Percentiles rank a stretch among this genome's conserved stretches.
Conservation (phyloP, 495 filamentous ascomycete species). For the Tuber aestivum region DNA sequence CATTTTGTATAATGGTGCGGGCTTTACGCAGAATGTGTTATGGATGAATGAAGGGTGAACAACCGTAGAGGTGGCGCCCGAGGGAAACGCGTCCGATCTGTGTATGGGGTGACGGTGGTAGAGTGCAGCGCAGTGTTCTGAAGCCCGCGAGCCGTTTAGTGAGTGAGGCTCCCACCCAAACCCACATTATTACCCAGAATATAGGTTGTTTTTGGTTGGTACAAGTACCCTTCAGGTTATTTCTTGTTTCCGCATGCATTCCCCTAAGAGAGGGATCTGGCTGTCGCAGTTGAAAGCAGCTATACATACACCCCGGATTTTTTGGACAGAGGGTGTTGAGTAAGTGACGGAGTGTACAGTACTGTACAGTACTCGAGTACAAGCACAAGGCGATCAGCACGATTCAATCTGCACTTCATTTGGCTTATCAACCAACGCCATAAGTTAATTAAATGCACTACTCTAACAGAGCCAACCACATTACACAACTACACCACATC, state of each 20-base stretch:
- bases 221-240: neutral
- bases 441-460: neutral
- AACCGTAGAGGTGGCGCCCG: neutral
- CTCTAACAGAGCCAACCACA: neutral
- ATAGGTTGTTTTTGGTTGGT: neutral
- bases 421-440: neutral
- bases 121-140: neutral
- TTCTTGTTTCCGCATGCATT: neutral
- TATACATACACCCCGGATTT: neutral
- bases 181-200: neutral
- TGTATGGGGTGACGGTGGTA: neutral
- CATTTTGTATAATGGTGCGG: neutral
- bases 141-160: neutral
- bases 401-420: neutral
- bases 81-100: neutral
- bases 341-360: neutral
- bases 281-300: neutral
- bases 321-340: neutral
- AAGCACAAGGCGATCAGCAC: neutral
- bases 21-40: neutral
- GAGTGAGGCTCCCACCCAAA: neutral
- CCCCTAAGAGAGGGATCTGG: neutral
- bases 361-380: too few species aligned
- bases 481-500: neutral
- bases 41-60: neutral